Percentiles rank a stretch among this genome's conserved stretches.
Conservation (phyloP, 73 alveolate species). For the Paramecium primaurelia region DNA sequence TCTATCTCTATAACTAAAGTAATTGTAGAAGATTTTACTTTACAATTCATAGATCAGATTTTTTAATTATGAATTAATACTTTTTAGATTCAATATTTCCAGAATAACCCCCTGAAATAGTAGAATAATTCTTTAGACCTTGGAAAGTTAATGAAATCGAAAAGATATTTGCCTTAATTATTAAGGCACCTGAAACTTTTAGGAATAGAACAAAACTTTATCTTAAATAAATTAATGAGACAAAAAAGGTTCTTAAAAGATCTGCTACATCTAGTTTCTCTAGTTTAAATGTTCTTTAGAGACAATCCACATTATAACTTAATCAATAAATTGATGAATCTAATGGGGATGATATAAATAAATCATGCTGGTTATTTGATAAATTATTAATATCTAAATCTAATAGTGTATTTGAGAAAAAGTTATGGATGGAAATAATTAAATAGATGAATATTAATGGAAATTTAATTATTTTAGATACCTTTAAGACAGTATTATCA, state of each 20-base stretch:
- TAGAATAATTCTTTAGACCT: conserved; percentile 28
- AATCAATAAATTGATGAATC: background rate
- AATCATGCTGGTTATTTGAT: background rate
- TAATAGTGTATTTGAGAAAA: conserved; percentile 14
- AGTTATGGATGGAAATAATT: conserved; percentile 1
- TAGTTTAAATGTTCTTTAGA: background rate
- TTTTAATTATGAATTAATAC: background rate
- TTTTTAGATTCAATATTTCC: conserved; percentile 27
- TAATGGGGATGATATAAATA: background rate
- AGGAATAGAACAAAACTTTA: background rate
- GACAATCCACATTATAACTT: background rate
- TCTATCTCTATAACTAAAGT: background rate
- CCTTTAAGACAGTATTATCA: background rate
- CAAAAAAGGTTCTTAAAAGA: background rate
- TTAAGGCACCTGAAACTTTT: background rate
- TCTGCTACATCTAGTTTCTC: background rate
- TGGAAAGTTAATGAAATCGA: background rate
- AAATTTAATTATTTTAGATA: background rate
- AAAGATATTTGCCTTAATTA: background rate
- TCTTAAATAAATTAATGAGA: background rate
- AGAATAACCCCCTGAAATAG: background rate
- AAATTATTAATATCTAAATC: background rate
- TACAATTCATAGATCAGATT: conserved; percentile 17
- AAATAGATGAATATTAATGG: background rate
- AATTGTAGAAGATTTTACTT: conserved; percentile 11